These are phyloP conservation scores for Pleurostoma richardsiae DNA, from an alignment of 2,329 filamentous ascomycete genomes.

Conservation along the genomic window DNA sequence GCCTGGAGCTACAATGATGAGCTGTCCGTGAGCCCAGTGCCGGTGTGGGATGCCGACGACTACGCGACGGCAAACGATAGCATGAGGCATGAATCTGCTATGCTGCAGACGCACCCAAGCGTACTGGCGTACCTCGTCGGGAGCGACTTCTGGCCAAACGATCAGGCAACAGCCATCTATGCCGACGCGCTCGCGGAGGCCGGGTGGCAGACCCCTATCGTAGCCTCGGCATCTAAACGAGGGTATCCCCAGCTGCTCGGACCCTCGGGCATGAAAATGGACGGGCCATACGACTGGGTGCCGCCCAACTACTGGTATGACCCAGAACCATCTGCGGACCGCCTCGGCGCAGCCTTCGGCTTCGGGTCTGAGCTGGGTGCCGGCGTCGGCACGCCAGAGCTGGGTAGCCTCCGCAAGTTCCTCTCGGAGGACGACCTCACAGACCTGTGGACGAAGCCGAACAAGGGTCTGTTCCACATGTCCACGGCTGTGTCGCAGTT, in stretches of 20 bases:
- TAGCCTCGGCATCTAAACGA: constrained; percentile 51
- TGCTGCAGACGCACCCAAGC: constrained; percentile 56
- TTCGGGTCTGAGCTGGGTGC: constrained; percentile 60
- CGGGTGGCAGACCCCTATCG: constrained; percentile 52
- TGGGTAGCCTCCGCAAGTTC: constrained; percentile 48
- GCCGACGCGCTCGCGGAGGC: constrained; percentile 38
- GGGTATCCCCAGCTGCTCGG: constrained; percentile 47
- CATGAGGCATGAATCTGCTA: constrained; percentile 54
- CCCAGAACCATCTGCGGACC: constrained; percentile 25
- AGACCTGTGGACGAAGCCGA: constrained; percentile 49
- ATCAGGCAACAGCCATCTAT: constrained; percentile 49
- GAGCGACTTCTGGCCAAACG: constrained; percentile 60
- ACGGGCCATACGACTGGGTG: constrained; percentile 62
- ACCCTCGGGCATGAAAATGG: constrained; percentile 60
- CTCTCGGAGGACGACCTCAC: constrained; percentile 43
- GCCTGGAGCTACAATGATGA: constrained; percentile 57
- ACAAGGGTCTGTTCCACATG: constrained; percentile 55
- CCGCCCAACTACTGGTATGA: constrained; percentile 62
- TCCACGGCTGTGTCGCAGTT: constrained; percentile 48
- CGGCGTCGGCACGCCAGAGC: constrained; percentile 57
- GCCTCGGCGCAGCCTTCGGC: constrained; percentile 53
- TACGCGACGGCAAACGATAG: constrained; percentile 48
- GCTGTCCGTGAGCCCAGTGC: constrained; percentile 26
- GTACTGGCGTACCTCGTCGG: constrained; percentile 55
- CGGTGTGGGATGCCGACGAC: constrained; percentile 44